Conservation (phyloP, 768 basidiomycete genomes). For the Suillus spraguei region DNA sequence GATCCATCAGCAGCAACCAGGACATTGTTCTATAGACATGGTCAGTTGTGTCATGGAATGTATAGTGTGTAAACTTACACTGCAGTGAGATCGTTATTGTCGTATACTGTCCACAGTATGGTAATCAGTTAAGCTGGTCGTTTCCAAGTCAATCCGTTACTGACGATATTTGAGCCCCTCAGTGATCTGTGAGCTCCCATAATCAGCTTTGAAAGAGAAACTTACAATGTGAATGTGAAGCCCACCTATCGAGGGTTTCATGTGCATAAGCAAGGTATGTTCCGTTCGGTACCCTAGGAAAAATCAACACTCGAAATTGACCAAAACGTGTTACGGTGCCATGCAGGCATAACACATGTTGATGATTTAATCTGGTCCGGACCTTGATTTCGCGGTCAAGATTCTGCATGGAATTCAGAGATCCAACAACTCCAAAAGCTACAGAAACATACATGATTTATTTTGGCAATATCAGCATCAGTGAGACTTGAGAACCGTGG, state of each 20-base stretch:
- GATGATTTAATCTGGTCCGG: slow-evolving; percentile 22
- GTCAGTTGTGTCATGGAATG: neutral
- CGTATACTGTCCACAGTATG: slow-evolving; percentile 8
- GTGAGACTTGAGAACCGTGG: neutral
- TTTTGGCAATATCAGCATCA: neutral
- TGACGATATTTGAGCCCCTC: slow-evolving; percentile 25
- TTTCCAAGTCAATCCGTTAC: neutral
- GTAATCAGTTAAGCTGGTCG: neutral
- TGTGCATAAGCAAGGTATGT: slow-evolving; percentile 30
- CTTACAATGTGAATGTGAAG: slow-evolving; percentile 25
- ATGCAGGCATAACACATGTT: slow-evolving; percentile 22
- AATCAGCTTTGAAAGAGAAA: neutral
- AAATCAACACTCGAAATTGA: slow-evolving; percentile 33
- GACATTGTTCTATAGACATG: slow-evolving; percentile 9
- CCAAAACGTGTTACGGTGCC: slow-evolving; percentile 24
- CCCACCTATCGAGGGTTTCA: slow-evolving; percentile 11
- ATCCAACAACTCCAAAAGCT: neutral
- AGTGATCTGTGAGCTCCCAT: slow-evolving; percentile 17
- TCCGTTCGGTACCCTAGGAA: slow-evolving; percentile 42
- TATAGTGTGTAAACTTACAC: neutral
- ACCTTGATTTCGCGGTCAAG: slow-evolving; percentile 26
- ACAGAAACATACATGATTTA: neutral
- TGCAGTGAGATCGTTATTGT: slow-evolving; percentile 10
- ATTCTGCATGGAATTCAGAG: slow-evolving; percentile 14
- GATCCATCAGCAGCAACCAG: slow-evolving; percentile 41